Conservation (phyloP, 345 rosid genomes). For the Gossypium sturtianum region DNA sequence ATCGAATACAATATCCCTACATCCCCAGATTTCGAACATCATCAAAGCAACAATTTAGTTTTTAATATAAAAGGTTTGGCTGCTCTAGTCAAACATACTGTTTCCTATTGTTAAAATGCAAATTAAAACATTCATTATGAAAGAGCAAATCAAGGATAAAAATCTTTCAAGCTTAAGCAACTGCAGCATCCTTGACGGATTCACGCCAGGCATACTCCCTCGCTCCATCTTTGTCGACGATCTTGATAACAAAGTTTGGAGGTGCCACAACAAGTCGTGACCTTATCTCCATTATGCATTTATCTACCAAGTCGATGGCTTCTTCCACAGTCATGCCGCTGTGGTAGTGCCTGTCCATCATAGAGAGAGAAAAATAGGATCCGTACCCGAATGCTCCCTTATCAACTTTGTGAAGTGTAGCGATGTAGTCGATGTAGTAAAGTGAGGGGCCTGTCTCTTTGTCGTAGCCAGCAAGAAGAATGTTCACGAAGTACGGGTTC, state of each 20-base stretch:
- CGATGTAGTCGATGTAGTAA: conserved; percentile 92
- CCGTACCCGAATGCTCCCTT: conserved; percentile 97
- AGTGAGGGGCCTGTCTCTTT: conserved; percentile 88
- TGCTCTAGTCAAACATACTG: not conserved
- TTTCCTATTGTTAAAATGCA: not conserved
- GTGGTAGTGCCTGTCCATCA: conserved; percentile 95
- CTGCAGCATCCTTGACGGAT: conserved; percentile 53
- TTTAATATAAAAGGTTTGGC: conserved; percentile 3
- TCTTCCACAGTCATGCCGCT: conserved; percentile 88
- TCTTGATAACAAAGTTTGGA: conserved; percentile 89
- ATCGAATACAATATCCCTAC: too few relatives aligned
- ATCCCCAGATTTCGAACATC: not conserved
- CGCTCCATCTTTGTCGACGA: conserved; percentile 88
- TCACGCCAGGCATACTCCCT: conserved; percentile 78
- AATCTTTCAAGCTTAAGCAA: conserved; percentile 22
- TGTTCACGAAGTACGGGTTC: conserved; percentile 88
- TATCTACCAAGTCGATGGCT: conserved; percentile 74
- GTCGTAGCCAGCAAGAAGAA: conserved; percentile 92
- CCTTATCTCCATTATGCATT: conserved; percentile 84
- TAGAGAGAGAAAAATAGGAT: conserved; percentile 76
- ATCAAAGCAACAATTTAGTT: conserved; percentile 7
- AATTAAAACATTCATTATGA: conserved; percentile 2
- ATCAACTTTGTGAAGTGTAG: conserved; percentile 92
- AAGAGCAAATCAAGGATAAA: not conserved
- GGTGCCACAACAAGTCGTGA: conserved; percentile 93